phyloP scores from a whole-genome alignment of 2,329 filamentous ascomycete species.

The Colletotrichum cordylinicola region DNA sequence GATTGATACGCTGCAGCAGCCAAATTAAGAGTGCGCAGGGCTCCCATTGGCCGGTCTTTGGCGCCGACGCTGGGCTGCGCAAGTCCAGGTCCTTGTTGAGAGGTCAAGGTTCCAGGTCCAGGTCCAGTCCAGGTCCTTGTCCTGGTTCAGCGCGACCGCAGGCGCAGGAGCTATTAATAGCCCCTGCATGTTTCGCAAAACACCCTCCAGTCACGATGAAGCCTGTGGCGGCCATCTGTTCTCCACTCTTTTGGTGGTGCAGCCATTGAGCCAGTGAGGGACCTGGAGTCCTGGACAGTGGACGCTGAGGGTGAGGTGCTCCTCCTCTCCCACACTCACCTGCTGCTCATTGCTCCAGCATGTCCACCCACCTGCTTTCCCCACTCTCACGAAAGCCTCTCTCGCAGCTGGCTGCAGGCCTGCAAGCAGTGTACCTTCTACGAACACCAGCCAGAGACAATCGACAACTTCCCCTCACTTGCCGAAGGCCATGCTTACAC shows the following conservation, averaged over 20 bases:
- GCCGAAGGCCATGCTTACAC: not conserved
- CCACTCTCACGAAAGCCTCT: not conserved
- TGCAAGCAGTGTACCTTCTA: not conserved
- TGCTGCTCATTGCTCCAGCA: not conserved
- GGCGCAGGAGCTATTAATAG: slow-evolving; percentile 22
- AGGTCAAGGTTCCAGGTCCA: not conserved
- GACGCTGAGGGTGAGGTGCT: not conserved
- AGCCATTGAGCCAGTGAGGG: not conserved
- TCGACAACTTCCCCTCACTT: not conserved
- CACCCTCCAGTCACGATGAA: slow-evolving; percentile 20
- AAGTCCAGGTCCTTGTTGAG: not conserved
- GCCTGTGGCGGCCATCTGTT: not conserved
- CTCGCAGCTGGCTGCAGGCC: not conserved
- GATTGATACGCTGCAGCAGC: slow-evolving; percentile 4
- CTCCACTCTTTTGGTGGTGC: not conserved
- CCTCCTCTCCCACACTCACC: not conserved
- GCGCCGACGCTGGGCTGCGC: slow-evolving; percentile 9
- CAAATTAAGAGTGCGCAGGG: not conserved
- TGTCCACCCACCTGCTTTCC: not conserved
- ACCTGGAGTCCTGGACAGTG: not conserved
- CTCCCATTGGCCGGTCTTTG: slow-evolving; percentile 13
- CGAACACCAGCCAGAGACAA: not conserved
- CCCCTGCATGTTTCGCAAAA: slow-evolving; percentile 19
- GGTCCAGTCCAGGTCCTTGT: not conserved
- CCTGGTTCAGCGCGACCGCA: not conserved